A percentile compares a stretch with the other conserved stretches of the same genome.
Evolutionary conservation across 345 rosid genomes (phyloP).

Genomic region (Carallia brachiata): DNA sequence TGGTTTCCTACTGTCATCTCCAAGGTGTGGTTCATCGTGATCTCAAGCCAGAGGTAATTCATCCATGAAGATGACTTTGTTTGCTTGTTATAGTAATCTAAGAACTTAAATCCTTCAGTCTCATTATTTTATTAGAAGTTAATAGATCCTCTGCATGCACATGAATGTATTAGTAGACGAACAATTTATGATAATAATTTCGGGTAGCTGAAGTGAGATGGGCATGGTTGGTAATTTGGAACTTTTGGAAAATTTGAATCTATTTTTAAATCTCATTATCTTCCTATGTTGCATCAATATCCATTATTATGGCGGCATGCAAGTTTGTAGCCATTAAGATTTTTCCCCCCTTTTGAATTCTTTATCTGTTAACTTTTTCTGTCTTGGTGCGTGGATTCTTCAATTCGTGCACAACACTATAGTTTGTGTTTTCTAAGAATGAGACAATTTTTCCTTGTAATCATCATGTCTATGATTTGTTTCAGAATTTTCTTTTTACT

Average conservation of each 20-base stretch:
- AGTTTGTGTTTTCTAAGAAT: not conserved
- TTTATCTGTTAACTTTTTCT: not conserved
- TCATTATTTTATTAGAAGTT: not conserved
- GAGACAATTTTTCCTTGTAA: not conserved
- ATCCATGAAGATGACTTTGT: not conserved
- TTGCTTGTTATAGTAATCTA: not conserved
- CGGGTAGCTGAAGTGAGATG: not conserved
- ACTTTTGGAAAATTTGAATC: not conserved
- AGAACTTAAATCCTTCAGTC: not conserved
- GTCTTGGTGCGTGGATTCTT: not conserved
- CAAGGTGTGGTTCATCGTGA: slow-evolving; percentile 99
- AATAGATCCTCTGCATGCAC: not conserved
- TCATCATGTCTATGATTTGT: not conserved
- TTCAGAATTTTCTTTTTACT: slow-evolving; percentile 79
- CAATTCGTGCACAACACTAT: not conserved
- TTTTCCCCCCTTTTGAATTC: not conserved
- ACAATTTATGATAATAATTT: not conserved
- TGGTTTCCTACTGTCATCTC: slow-evolving; percentile 84
- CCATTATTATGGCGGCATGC: too few species aligned
- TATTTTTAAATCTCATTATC: not conserved
- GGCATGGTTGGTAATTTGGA: not conserved
- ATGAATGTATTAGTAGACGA: not conserved
- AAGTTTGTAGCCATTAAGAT: too few species aligned
- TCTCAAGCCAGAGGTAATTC: slow-evolving; percentile 94
- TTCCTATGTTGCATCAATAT: too few species aligned